These are phyloP conservation scores for Anthoceros angustus DNA, from an alignment of 225 moss, liverwort and hornwort species.

Conservation along the genomic window DNA sequence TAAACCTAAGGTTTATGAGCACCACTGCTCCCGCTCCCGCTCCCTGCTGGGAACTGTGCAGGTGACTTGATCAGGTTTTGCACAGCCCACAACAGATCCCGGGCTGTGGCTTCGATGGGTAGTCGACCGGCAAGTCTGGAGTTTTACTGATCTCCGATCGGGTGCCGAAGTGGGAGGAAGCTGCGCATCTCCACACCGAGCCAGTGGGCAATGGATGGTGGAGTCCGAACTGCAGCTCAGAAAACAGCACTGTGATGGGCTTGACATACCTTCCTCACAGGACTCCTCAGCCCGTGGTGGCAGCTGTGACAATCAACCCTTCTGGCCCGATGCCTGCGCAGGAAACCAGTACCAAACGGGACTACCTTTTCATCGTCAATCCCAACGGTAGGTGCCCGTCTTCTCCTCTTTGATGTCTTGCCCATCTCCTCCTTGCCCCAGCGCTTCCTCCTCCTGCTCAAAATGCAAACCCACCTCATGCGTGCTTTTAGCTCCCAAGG, in stretches of 20 bases:
- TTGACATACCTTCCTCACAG: neutral
- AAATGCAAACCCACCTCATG: neutral
- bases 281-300: constrained; percentile 2
- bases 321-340: constrained; percentile 20
- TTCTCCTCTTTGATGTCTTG: constrained; percentile 14
- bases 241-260: neutral
- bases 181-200: neutral
- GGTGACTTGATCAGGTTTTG: too few relatives aligned
- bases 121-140: too few relatives aligned
- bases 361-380: constrained; percentile 84
- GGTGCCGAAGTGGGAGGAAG: too few relatives aligned
- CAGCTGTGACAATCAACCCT: constrained; percentile 1
- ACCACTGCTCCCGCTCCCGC: too few relatives aligned
- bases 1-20: too few relatives aligned
- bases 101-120: too few relatives aligned
- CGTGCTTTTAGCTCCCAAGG: too few relatives aligned
- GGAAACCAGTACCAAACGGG: constrained; percentile 33
- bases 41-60: too few relatives aligned
- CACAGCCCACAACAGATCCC: too few relatives aligned
- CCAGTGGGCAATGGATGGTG: neutral
- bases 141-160: too few relatives aligned
- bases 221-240: neutral
- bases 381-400: constrained; percentile 22
- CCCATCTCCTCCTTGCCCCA: constrained; percentile 7
- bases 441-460: neutral